Percentiles rank a stretch among this genome's conserved stretches.
phyloP scores from a whole-genome alignment of 345 rosid genomes.

The Eucalyptus marginata region DNA sequence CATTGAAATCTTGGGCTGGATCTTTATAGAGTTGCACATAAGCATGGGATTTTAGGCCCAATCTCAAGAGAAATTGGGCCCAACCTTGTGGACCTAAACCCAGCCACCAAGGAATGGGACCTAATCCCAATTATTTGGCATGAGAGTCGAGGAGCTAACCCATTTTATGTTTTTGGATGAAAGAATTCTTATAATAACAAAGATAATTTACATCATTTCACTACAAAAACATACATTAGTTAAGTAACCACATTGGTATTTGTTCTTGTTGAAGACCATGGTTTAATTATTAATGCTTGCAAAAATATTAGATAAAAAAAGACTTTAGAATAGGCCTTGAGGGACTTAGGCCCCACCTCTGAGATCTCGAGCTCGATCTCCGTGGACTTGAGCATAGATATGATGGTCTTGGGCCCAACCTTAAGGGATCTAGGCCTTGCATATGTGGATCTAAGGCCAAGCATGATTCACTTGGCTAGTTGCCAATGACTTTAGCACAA shows the following conservation, averaged over 20 bases:
- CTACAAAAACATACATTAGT: not conserved
- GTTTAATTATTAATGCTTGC: not conserved
- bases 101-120: no score
- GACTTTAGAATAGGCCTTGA: not conserved
- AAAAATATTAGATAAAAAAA: no score
- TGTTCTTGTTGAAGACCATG: no score
- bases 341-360: not conserved
- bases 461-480: not conserved
- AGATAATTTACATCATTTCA: not conserved
- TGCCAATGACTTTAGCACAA: not conserved
- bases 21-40: no score
- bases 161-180: not conserved
- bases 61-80: no score
- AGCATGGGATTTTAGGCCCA: no score
- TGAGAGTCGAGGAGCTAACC: not conserved
- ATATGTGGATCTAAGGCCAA: no score
- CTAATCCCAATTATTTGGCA: no score
- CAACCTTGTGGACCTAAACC: no score
- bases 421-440: not conserved
- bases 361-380: fast-evolving
- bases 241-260: not conserved
- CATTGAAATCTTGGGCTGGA: no score
- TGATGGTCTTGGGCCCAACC: not conserved
- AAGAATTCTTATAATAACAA: not conserved
- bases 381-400: not conserved